Percentiles rank a stretch among this genome's conserved stretches.
These are phyloP conservation scores for Aegilops sharonensis DNA, from an alignment of 176 grass and related monocot species.

Conservation along the genomic window DNA sequence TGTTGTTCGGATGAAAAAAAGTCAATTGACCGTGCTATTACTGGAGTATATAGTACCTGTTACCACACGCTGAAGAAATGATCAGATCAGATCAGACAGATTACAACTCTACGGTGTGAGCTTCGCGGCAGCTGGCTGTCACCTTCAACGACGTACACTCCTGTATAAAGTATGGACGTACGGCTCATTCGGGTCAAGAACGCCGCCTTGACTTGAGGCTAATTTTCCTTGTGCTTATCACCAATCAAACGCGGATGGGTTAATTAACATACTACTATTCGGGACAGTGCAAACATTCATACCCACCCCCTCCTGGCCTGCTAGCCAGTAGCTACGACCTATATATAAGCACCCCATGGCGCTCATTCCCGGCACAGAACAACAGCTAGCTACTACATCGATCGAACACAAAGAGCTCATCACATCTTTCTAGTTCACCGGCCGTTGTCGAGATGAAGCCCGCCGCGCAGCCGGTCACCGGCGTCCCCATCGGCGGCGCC, in stretches of 20 bases:
- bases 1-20: too few species aligned
- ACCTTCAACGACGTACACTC: background rate
- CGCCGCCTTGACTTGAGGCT: background rate
- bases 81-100: background rate
- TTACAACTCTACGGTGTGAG: background rate
- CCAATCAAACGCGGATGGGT: background rate
- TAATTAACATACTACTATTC: background rate
- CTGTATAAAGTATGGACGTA: background rate
- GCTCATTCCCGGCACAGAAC: background rate
- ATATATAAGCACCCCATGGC: background rate
- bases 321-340: too few species aligned
- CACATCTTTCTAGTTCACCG: background rate
- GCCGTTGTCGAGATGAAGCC: background rate
- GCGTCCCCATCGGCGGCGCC: background rate
- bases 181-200: background rate
- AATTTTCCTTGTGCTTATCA: background rate
- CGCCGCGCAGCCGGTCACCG: background rate
- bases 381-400: background rate
- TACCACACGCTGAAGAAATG: background rate
- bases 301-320: too few species aligned
- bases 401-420: background rate
- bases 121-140: background rate
- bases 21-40: too few species aligned
- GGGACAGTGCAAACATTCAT: background rate
- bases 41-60: background rate